Percentiles rank a stretch among this genome's conserved stretches.
phyloP scores from a whole-genome alignment of 177 flowering plant genomes.

The Vitis hybrid region DNA sequence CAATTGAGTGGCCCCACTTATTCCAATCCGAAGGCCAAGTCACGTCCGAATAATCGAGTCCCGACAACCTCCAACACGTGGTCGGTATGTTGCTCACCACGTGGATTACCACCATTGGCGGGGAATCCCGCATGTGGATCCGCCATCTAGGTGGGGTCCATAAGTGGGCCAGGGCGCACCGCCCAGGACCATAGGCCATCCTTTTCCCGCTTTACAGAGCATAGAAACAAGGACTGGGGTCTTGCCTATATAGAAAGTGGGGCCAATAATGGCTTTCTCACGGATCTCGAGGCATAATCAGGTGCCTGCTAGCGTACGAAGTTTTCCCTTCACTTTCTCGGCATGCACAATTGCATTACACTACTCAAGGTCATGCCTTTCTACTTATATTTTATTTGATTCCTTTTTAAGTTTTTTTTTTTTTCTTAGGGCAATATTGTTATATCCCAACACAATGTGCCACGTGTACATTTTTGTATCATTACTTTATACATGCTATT shows the following conservation, averaged over 20 bases:
- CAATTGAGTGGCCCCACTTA: neutral
- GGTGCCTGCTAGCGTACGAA: slow-evolving; percentile 20
- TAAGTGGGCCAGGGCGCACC: slow-evolving; percentile 9
- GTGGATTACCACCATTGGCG: neutral
- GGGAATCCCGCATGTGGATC: neutral
- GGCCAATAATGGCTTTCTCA: neutral
- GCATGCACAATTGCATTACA: neutral
- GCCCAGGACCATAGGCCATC: neutral
- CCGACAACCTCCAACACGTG: slow-evolving; percentile 8
- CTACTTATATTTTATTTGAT: too few relatives aligned
- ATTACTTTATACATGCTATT: too few relatives aligned
- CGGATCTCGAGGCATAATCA: slow-evolving; percentile 5
- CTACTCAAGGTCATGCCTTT: neutral
- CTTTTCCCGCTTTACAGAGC: neutral
- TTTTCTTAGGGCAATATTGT: too few relatives aligned
- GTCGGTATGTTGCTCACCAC: slow-evolving; percentile 10
- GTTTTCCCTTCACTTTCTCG: neutral
- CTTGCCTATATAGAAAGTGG: neutral
- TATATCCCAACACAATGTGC: too few relatives aligned
- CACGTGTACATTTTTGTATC: too few relatives aligned
- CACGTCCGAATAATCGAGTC: neutral
- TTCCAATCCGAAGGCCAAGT: neutral
- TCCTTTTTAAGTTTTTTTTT: too few relatives aligned
- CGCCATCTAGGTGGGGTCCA: neutral
- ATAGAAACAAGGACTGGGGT: too few relatives aligned